Evolutionary conservation across 352 stramenopile genomes (phyloP), one percentile per base, ranked within the genome.

Genomic region (Phytophthora europaea): DNA sequence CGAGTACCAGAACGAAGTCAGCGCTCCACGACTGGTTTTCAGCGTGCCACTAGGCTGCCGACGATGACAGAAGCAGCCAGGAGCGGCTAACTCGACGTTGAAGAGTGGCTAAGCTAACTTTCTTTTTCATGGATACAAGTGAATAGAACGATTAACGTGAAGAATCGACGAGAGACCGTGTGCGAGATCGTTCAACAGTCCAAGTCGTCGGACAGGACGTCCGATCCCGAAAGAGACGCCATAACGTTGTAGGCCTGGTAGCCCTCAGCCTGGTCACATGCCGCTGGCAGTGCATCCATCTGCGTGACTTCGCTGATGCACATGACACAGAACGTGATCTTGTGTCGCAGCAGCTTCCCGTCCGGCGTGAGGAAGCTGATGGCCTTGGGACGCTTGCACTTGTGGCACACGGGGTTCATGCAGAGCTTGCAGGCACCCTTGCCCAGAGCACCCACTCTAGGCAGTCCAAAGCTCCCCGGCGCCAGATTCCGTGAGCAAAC

Each of bases 301-400:
- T 71, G 67, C 57, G 76, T 75, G 15, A 82, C 73, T 55, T 84
- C 73, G 60, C 67, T 79, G 23, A 85, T 53, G 53, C 80, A 85
- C 51, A 71, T 65, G 13, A 74, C 61, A 52, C 80, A 87, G 38
- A 87, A 84, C 0, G 73, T 66, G 38, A 84, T 72, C 48, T 78
- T 84, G 50, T 65, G 75, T 12, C 61, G 71, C 57, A 80, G 8
- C 2, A 84, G 60, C 38, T 68, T 75, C 40, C 75, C 51, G 15
- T 73, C 52, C 13, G 73, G 77, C 0, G 73, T 71, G 7, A 84
- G 65, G 22, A 84, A 78, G 22, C 63, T 80, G 47, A 84, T 80
- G 5, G 36, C 59, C 61, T 78, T 74, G 26, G 65, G 65, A 3
- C 70, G 55, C 47, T 78, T 80, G 72, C 78, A 84, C 33, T 70